Evolutionary conservation across 1,139 yeast genomes (phyloP), one percentile per base, ranked within the genome.

Genomic region (Schizosaccharomyces versatilis): DNA sequence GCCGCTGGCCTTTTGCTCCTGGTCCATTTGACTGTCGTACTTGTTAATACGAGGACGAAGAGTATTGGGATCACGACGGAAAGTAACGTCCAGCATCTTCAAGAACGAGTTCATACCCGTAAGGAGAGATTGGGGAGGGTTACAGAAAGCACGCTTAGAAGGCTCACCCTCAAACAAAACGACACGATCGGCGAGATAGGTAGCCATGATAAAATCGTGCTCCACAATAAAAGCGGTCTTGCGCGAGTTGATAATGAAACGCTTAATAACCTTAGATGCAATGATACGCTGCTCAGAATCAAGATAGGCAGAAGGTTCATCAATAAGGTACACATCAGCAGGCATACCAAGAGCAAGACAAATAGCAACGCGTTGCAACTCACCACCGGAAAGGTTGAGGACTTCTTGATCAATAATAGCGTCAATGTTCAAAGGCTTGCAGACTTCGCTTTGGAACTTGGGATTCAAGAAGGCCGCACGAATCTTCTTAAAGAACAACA

Each of bases 221-320:
- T 90, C 99, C 59, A 90, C 99, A 64, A 90, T 75, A 68, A 90
- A 90, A 8, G 98, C 98, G 53, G 98, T 86, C 76, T 88, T 90
- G 75, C 90, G 88, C 62, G 96, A 79, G 69, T 90, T 98, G 68
- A 90, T 74, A 66, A 93, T 84, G 67, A 85, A 90, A 71, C 95
- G 82, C 77, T 96, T 84, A 66, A 90, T 93, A 62, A 90, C 98
- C 75, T 90, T 90, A 58, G 98, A 84, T 75, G 98, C 93, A 63
- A 90, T 82, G 67, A 90, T 85, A 85, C 99, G 96, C 72, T 90
- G 99, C 73, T 90, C 99, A 58, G 97, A 88, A 73, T 90, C 98
- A 69, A 90, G 78, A 72, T 90, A 90, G 44, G 98, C 99, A 58
- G 96, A 85, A 54, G 98, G 98, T 72, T 90, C 98, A 71, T 90